phyloP scores from a whole-genome alignment of 768 basidiomycete genomes.

The Boletus tylopilopsis region DNA sequence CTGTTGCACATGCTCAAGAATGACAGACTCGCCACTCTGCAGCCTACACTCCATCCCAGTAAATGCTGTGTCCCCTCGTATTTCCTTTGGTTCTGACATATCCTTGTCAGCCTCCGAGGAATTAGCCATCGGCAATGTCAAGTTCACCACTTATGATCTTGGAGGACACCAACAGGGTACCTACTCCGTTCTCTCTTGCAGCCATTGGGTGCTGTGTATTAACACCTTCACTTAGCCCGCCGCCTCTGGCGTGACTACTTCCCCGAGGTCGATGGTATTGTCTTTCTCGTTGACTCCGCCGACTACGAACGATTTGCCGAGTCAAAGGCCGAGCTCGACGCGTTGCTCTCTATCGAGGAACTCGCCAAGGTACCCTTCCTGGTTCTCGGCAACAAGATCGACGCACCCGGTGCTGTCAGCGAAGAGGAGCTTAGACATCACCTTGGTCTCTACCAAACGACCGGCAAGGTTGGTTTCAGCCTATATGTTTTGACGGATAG shows the following conservation, averaged over 20 bases:
- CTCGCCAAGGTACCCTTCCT: constrained; percentile 97
- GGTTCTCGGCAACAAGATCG: constrained; percentile 98
- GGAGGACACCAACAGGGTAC: constrained; percentile 96
- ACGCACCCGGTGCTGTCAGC: constrained; percentile 94
- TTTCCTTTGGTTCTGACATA: constrained; percentile 3
- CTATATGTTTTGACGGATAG: background rate
- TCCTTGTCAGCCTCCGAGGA: constrained; percentile 84
- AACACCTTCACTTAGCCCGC: constrained; percentile 53
- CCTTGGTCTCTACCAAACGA: constrained; percentile 97
- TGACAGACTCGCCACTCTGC: constrained; percentile 93
- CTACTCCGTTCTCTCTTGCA: constrained; percentile 12
- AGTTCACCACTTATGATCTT: constrained; percentile 98
- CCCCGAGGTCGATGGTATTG: constrained; percentile 98
- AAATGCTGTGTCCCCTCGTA: constrained; percentile 26
- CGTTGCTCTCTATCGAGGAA: constrained; percentile 92
- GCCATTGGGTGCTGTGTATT: background rate
- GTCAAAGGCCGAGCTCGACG: constrained; percentile 96
- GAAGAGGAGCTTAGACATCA: constrained; percentile 97
- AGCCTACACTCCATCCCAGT: constrained; percentile 99
- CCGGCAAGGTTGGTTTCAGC: constrained; percentile 75
- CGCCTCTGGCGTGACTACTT: constrained; percentile 99
- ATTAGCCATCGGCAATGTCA: constrained; percentile 96
- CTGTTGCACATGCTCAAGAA: constrained; percentile 99
- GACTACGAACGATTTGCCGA: constrained; percentile 96
- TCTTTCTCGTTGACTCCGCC: constrained; percentile 96